Percentiles rank a stretch among this genome's conserved stretches.
phyloP scores from a whole-genome alignment of 208 protist genomes.

The Vickermania ingenoplastis region DNA sequence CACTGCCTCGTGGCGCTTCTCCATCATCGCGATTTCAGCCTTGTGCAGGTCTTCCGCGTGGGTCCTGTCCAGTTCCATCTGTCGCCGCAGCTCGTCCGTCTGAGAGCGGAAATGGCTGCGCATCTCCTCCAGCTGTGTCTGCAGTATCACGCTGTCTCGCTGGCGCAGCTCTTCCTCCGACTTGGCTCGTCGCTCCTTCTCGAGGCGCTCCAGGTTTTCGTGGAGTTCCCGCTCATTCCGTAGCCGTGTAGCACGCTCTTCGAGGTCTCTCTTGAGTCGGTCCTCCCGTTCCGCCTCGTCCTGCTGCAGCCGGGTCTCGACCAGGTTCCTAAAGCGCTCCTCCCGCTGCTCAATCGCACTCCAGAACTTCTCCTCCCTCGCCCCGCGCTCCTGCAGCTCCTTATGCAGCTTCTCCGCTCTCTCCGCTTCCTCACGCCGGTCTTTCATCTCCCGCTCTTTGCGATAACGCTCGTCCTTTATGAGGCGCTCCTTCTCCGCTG shows the following conservation, averaged over 20 bases:
- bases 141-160: slow-evolving; percentile 43
- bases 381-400: slow-evolving; percentile 59
- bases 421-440: slow-evolving; percentile 60
- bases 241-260: slow-evolving; percentile 57
- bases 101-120: slow-evolving; percentile 46
- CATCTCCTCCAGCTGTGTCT: slow-evolving; percentile 63
- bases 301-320: slow-evolving; percentile 36
- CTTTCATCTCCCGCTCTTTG: slow-evolving; percentile 65
- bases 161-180: slow-evolving; percentile 42
- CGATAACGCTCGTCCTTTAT: slow-evolving; percentile 88
- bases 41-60: slow-evolving; percentile 64
- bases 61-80: slow-evolving; percentile 47
- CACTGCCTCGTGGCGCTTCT: slow-evolving; percentile 55
- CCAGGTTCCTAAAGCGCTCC: slow-evolving; percentile 31
- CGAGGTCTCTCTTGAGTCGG: slow-evolving; percentile 63
- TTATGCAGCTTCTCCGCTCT: slow-evolving; percentile 44
- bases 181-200: slow-evolving; percentile 54
- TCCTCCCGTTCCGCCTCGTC: slow-evolving; percentile 81
- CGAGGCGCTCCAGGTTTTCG: slow-evolving; percentile 51
- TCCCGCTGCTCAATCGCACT: slow-evolving; percentile 52
- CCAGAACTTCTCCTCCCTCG: slow-evolving; percentile 77
- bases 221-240: slow-evolving; percentile 57
- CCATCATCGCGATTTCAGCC: slow-evolving; percentile 47
- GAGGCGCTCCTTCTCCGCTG: slow-evolving; percentile 83
- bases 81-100: slow-evolving; percentile 61